Percentiles rank a stretch among this genome's conserved stretches.
phyloP scores from a whole-genome alignment of 140 eudicot genomes.

The Flaveria floridana region DNA sequence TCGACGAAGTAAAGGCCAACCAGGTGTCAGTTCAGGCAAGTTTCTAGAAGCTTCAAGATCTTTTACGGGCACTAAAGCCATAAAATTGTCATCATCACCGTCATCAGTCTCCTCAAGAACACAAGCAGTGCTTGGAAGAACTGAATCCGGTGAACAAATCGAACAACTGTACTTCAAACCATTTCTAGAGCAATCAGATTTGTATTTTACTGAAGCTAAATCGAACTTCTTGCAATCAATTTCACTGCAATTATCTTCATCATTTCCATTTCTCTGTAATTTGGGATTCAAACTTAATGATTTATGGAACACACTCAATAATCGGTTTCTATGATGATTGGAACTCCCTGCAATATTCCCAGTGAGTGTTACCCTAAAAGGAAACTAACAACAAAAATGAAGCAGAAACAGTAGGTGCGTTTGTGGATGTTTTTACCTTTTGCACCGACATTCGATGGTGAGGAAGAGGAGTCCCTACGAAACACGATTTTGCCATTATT shows the following conservation, averaged over 20 bases:
- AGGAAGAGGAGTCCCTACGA: slow-evolving; percentile 50
- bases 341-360: slow-evolving; percentile 28
- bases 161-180: slow-evolving; percentile 30
- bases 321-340: slow-evolving; percentile 36
- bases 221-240: too few species aligned
- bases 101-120: slow-evolving; percentile 27
- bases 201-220: too few species aligned
- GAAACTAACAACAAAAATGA: neutral
- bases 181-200: neutral
- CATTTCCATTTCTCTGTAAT: slow-evolving; percentile 25
- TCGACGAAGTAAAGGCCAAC: slow-evolving; percentile 60
- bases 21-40: slow-evolving; percentile 45
- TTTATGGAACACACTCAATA: slow-evolving; percentile 34
- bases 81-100: slow-evolving; percentile 18
- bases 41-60: slow-evolving; percentile 34
- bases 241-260: slow-evolving; percentile 17
- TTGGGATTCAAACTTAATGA: slow-evolving; percentile 37
- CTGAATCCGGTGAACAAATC: slow-evolving; percentile 44
- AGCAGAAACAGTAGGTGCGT: neutral
- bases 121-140: slow-evolving; percentile 38
- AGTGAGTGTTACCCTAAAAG: neutral
- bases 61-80: slow-evolving; percentile 44
- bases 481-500: slow-evolving; percentile 74
- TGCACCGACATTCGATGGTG: slow-evolving; percentile 35
- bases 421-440: slow-evolving; percentile 41